These are phyloP conservation scores for Penicillium samsonianum DNA, from an alignment of 495 filamentous ascomycete species.

Conservation along the genomic window DNA sequence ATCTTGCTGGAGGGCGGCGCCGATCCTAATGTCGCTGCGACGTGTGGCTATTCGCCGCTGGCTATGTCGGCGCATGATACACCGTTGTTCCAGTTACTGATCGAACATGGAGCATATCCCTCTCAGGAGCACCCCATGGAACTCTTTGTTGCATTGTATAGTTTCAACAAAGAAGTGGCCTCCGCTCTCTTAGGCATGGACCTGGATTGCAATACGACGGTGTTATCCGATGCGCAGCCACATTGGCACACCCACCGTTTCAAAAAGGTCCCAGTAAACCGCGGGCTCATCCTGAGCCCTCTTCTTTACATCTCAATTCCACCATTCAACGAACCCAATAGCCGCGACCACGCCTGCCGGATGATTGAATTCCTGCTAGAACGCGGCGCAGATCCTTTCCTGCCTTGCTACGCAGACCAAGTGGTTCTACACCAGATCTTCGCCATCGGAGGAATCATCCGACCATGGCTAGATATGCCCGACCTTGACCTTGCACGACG, in stretches of 20 bases:
- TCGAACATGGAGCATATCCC: slow-evolving; percentile 22
- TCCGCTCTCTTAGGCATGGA: slow-evolving; percentile 15
- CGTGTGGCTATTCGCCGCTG: slow-evolving; percentile 22
- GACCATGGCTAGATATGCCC: slow-evolving; percentile 21
- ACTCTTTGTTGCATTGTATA: slow-evolving; percentile 17
- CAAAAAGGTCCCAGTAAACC: background rate
- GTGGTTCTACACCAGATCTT: slow-evolving; percentile 25
- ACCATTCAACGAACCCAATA: slow-evolving; percentile 23
- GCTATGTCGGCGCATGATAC: slow-evolving; percentile 18
- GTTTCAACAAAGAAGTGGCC: slow-evolving; percentile 15
- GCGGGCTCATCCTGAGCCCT: slow-evolving; percentile 10
- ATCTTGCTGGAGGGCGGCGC: slow-evolving; percentile 39
- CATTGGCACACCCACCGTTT: slow-evolving; percentile 23
- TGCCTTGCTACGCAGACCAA: slow-evolving; percentile 3
- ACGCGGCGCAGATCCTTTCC: slow-evolving; percentile 23
- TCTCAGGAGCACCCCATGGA: slow-evolving; percentile 25
- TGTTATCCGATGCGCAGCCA: slow-evolving; percentile 12
- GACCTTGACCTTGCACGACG: slow-evolving; percentile 25
- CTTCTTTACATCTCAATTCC: slow-evolving; percentile 24
- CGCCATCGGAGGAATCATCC: slow-evolving; percentile 18
- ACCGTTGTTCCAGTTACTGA: slow-evolving; percentile 18
- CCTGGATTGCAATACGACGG: slow-evolving; percentile 20
- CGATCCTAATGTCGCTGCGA: slow-evolving; percentile 37
- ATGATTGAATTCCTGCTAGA: slow-evolving; percentile 16
- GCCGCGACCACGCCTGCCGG: slow-evolving; percentile 15